Evolutionary conservation across 805 yeast species (phyloP).

Genomic region (Schizosaccharomyces osmophilus): DNA sequence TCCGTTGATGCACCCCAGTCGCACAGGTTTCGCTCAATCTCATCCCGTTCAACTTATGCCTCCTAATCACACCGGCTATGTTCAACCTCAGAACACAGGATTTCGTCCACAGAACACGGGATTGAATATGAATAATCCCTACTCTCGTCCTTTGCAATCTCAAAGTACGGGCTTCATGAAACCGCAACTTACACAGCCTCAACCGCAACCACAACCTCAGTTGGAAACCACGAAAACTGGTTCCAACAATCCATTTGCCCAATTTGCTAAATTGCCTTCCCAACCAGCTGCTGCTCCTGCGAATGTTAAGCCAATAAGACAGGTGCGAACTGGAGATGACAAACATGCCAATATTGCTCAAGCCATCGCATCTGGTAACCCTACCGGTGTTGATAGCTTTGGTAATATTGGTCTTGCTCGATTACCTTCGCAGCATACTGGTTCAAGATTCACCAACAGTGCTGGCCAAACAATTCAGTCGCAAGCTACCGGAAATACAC

Average conservation of each 20-base stretch:
- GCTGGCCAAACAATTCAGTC: constrained; percentile 43
- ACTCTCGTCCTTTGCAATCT: constrained; percentile 14
- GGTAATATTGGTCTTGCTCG: constrained; percentile 68
- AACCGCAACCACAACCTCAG: constrained; percentile 12
- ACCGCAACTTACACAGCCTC: not conserved
- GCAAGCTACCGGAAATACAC: constrained; percentile 6
- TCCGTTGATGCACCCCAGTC: constrained; percentile 6
- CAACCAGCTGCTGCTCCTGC: constrained; percentile 13
- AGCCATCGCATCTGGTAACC: constrained; percentile 56
- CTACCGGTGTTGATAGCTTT: constrained; percentile 60
- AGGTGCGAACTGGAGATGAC: constrained; percentile 13
- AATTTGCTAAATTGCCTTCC: constrained; percentile 5
- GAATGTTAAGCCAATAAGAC: constrained; percentile 10
- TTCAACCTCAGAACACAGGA: constrained; percentile 3
- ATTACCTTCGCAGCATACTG: constrained; percentile 81
- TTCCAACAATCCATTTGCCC: constrained; percentile 57
- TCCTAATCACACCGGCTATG: constrained; percentile 3
- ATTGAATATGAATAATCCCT: constrained; percentile 3
- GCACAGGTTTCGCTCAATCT: constrained; percentile 9
- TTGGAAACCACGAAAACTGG: constrained; percentile 41
- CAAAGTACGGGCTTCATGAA: constrained; percentile 18
- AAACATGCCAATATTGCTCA: constrained; percentile 38
- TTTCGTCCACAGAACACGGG: constrained; percentile 1
- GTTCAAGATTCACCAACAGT: constrained; percentile 60
- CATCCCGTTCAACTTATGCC: constrained; percentile 1